A percentile compares a stretch with the other conserved stretches of the same genome.
phyloP scores from a whole-genome alignment of 495 filamentous ascomycete genomes.

The Mycothermus thermophilus region DNA sequence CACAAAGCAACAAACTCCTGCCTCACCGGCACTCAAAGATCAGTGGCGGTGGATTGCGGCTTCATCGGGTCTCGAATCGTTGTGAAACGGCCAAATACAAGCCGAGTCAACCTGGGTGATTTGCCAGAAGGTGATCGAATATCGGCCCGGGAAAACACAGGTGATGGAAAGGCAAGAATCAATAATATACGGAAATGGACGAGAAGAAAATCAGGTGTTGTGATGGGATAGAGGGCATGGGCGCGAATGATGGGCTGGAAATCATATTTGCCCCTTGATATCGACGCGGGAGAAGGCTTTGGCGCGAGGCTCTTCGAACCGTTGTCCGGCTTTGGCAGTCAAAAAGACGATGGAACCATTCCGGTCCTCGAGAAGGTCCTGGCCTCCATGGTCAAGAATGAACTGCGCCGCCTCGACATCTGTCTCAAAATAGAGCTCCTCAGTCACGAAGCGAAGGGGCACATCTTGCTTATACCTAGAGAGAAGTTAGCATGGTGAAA shows the following conservation, averaged over 20 bases:
- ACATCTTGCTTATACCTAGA: conserved; percentile 80
- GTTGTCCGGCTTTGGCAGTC: conserved; percentile 53
- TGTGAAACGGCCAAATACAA: too few species aligned
- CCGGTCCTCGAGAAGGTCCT: conserved; percentile 65
- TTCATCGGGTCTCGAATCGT: too few species aligned
- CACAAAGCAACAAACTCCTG: too few species aligned
- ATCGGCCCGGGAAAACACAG: too few species aligned
- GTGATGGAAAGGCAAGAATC: too few species aligned
- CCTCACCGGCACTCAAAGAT: too few species aligned
- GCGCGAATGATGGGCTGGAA: neutral
- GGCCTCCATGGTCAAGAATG: conserved; percentile 61
- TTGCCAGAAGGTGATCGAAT: too few species aligned
- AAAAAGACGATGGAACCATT: conserved; percentile 58
- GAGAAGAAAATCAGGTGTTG: neutral
- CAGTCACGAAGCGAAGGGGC: conserved; percentile 77
- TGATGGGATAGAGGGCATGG: neutral
- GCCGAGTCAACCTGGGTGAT: too few species aligned
- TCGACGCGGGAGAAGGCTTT: conserved; percentile 75
- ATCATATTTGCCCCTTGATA: conserved; percentile 92
- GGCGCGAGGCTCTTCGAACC: conserved; percentile 59
- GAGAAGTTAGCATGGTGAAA: conserved; percentile 21
- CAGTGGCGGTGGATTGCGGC: too few species aligned
- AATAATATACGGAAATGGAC: too few species aligned
- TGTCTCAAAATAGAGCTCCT: conserved; percentile 90
- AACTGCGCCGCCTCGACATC: conserved; percentile 84